Conservation (phyloP, 352 stramenopile species). For the Thalassiosira allenii region DNA sequence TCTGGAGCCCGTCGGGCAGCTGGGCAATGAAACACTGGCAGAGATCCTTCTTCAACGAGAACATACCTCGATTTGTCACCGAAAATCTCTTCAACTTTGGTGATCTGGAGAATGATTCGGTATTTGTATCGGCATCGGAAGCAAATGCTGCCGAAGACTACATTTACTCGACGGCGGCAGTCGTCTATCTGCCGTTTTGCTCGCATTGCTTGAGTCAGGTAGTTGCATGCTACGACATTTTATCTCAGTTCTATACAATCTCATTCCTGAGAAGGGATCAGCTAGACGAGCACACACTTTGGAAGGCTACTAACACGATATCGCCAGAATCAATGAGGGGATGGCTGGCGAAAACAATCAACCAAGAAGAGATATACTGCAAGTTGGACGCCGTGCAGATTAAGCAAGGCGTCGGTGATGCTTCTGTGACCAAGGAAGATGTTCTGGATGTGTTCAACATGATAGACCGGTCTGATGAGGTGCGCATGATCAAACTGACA, state of each 20-base stretch:
- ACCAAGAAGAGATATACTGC: conserved; percentile 84
- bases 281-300: conserved; percentile 71
- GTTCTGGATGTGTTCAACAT: conserved; percentile 63
- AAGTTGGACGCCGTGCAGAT: conserved; percentile 69
- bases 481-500: conserved; percentile 76
- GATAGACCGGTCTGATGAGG: conserved; percentile 68
- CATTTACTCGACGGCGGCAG: conserved; percentile 44
- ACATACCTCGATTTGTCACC: conserved; percentile 59
- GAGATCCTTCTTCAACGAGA: conserved; percentile 61
- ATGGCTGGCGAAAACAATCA: conserved; percentile 69
- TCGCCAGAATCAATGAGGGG: conserved; percentile 68
- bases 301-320: conserved; percentile 80
- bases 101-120: conserved; percentile 48
- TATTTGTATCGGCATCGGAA: conserved; percentile 28
- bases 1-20: conserved; percentile 76
- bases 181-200: conserved; percentile 83
- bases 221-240: conserved; percentile 47
- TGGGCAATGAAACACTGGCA: conserved; percentile 68
- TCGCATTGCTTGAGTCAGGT: conserved; percentile 76
- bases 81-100: conserved; percentile 57
- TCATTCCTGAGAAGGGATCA: conserved; percentile 76
- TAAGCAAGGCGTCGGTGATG: conserved; percentile 59
- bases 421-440: conserved; percentile 64
- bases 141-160: conserved; percentile 17
- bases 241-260: conserved; percentile 77